Percentiles rank a stretch among this genome's conserved stretches.
Conservation (phyloP, 805 yeast species). For the Debaryomyces hansenii region DNA sequence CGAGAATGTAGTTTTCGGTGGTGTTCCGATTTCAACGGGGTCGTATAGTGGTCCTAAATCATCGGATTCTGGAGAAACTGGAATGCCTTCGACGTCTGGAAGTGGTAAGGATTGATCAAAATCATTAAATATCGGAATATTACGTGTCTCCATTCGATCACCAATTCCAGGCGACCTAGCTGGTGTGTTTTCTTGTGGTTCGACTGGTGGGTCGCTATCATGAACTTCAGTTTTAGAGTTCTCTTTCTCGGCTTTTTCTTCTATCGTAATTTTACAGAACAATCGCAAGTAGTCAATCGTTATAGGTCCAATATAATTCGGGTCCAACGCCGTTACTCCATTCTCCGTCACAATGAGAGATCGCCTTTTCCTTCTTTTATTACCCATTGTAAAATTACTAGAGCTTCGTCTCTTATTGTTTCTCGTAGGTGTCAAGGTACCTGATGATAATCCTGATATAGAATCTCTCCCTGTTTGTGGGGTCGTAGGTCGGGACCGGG, state of each 20-base stretch:
- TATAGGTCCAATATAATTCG: conserved; percentile 35
- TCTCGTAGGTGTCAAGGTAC: conserved; percentile 10
- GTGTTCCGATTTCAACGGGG: background rate
- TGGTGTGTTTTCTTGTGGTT: background rate
- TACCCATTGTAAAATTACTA: conserved; percentile 2
- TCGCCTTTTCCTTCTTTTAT: conserved; percentile 21
- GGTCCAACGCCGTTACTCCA: conserved; percentile 26
- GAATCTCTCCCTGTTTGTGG: conserved; percentile 1
- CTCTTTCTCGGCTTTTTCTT: conserved; percentile 3
- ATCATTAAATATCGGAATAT: conserved; percentile 14
- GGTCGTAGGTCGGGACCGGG: conserved; percentile 4
- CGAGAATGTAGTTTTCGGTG: conserved; percentile 14
- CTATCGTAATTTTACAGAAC: conserved; percentile 29
- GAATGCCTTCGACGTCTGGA: conserved; percentile 15
- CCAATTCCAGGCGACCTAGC: background rate
- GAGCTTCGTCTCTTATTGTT: conserved; percentile 7
- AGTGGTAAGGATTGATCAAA: conserved; percentile 30
- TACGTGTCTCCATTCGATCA: conserved; percentile 6
- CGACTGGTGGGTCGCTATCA: background rate
- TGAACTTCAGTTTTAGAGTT: background rate
- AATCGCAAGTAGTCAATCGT: conserved; percentile 37
- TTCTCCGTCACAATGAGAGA: conserved; percentile 21
- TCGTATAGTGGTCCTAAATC: too few relatives aligned
- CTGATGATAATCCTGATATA: background rate
- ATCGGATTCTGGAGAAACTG: background rate